Evolutionary conservation across 371 early-diverging fungal genomes (phyloP).

Genomic region (Mycotypha africana): DNA sequence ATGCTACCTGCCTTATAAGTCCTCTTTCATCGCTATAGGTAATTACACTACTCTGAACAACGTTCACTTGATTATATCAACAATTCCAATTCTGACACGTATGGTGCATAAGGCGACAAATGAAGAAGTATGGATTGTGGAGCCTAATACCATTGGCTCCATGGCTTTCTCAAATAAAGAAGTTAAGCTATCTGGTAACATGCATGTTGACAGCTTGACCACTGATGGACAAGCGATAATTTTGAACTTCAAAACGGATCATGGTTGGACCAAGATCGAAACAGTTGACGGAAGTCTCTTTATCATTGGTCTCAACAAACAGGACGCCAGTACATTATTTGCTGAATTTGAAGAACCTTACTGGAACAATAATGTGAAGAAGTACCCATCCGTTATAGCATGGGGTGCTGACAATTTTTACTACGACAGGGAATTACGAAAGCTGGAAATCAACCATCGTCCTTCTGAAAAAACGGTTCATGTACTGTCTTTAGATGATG

Average conservation of each 20-base stretch:
- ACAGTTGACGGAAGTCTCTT: slow-evolving; percentile 32
- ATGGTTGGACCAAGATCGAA: slow-evolving; percentile 48
- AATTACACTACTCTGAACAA: slow-evolving; percentile 55
- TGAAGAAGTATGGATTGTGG: slow-evolving; percentile 69
- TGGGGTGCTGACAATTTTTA: slow-evolving; percentile 48
- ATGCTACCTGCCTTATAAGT: slow-evolving; percentile 56
- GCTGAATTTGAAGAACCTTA: slow-evolving; percentile 54
- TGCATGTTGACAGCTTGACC: slow-evolving; percentile 31
- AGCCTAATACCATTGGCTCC: slow-evolving; percentile 48
- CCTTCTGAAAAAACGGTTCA: slow-evolving; percentile 15
- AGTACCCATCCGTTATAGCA: slow-evolving; percentile 28
- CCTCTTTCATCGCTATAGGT: slow-evolving; percentile 62
- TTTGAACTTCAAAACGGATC: slow-evolving; percentile 38
- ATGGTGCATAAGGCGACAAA: slow-evolving; percentile 16
- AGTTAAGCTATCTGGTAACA: slow-evolving; percentile 32
- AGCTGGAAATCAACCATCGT: slow-evolving; percentile 29
- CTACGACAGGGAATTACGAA: slow-evolving; percentile 16
- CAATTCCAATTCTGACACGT: slow-evolving; percentile 62
- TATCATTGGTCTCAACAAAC: slow-evolving; percentile 35
- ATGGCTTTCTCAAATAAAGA: slow-evolving; percentile 58
- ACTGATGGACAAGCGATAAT: slow-evolving; percentile 32
- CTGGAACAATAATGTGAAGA: slow-evolving; percentile 34
- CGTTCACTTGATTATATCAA: slow-evolving; percentile 52
- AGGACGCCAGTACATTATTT: slow-evolving; percentile 47
- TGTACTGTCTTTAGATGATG: slow-evolving; percentile 23